Evolutionary conservation across 2,329 filamentous ascomycete species (phyloP).

Genomic region (Penicillium fuscoglaucum): DNA sequence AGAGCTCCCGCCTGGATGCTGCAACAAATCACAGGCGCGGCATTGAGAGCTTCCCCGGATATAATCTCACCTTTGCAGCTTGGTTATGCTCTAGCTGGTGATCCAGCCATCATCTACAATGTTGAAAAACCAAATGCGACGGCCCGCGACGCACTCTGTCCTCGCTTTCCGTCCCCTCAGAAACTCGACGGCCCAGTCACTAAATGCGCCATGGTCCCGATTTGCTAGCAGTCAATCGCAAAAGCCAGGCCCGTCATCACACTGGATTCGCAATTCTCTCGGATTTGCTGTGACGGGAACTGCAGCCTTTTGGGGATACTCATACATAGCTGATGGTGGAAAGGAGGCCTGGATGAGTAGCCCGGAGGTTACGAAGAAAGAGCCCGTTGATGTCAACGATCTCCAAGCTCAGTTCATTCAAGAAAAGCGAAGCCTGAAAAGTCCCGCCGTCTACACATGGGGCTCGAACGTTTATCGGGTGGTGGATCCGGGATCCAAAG

Average conservation of each 20-base stretch:
- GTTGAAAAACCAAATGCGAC: slow-evolving; percentile 30
- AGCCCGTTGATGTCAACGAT: slow-evolving; percentile 51
- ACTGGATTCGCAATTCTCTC: slow-evolving; percentile 36
- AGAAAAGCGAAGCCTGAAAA: slow-evolving; percentile 76
- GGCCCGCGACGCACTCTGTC: slow-evolving; percentile 23
- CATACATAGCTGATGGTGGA: slow-evolving; percentile 28
- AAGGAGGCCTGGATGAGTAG: slow-evolving; percentile 21
- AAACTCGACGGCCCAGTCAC: slow-evolving; percentile 15
- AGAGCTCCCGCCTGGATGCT: slow-evolving; percentile 31
- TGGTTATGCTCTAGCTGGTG: slow-evolving; percentile 5
- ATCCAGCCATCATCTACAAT: slow-evolving; percentile 22
- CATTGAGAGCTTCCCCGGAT: slow-evolving; percentile 20
- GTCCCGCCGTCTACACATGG: slow-evolving; percentile 91
- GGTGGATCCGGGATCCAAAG: slow-evolving; percentile 79
- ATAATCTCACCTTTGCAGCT: neutral
- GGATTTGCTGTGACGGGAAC: slow-evolving; percentile 35
- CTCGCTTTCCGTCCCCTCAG: slow-evolving; percentile 26
- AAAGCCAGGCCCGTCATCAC: slow-evolving; percentile 18
- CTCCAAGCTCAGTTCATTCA: slow-evolving; percentile 86
- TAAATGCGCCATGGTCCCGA: slow-evolving; percentile 29
- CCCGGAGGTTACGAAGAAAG: slow-evolving; percentile 20
- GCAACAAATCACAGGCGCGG: slow-evolving; percentile 22
- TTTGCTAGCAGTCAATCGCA: slow-evolving; percentile 32
- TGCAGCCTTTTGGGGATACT: slow-evolving; percentile 34
- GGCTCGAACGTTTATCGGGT: slow-evolving; percentile 83